phyloP scores from a whole-genome alignment of 176 grass and related monocot genomes.

The Carex myosuroides region DNA sequence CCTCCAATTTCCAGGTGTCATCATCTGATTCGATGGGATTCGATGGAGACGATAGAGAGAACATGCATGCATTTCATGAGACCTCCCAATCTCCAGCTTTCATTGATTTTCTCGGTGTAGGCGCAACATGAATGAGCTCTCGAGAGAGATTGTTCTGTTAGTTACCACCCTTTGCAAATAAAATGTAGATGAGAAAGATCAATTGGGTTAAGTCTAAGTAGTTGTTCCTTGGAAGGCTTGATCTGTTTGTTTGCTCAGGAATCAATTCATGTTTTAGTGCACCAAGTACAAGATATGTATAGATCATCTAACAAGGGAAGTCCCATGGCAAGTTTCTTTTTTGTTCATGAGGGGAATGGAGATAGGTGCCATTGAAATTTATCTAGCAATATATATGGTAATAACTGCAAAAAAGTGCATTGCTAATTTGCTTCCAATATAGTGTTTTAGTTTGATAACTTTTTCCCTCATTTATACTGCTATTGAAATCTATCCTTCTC shows the following conservation, averaged over 20 bases:
- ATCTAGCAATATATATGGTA: slow-evolving; percentile 3
- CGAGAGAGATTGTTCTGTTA: background rate
- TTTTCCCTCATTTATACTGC: background rate
- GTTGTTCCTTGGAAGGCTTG: background rate
- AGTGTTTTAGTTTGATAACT: background rate
- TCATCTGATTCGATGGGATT: slow-evolving; percentile 12
- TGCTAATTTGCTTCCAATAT: background rate
- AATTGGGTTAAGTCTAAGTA: background rate
- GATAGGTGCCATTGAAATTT: background rate
- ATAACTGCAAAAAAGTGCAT: background rate
- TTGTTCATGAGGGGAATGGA: slow-evolving; percentile 6
- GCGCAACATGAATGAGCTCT: slow-evolving; percentile 51
- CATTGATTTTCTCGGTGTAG: slow-evolving; percentile 97
- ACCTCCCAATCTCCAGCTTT: slow-evolving; percentile 41
- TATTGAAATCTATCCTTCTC: background rate
- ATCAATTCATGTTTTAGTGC: slow-evolving; percentile 6
- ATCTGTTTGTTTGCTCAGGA: slow-evolving; percentile 8
- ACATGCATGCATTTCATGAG: slow-evolving; percentile 15
- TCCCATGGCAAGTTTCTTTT: slow-evolving; percentile 18
- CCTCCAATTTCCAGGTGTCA: background rate
- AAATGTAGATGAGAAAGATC: slow-evolving; percentile 7
- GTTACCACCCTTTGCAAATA: slow-evolving; percentile 5
- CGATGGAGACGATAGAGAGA: slow-evolving; percentile 22
- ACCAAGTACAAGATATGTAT: slow-evolving; percentile 17
- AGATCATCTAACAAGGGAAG: slow-evolving; percentile 20